A percentile compares a stretch with the other conserved stretches of the same genome.
phyloP scores from a whole-genome alignment of 305 asterid species.

The Rubia tinctorum region DNA sequence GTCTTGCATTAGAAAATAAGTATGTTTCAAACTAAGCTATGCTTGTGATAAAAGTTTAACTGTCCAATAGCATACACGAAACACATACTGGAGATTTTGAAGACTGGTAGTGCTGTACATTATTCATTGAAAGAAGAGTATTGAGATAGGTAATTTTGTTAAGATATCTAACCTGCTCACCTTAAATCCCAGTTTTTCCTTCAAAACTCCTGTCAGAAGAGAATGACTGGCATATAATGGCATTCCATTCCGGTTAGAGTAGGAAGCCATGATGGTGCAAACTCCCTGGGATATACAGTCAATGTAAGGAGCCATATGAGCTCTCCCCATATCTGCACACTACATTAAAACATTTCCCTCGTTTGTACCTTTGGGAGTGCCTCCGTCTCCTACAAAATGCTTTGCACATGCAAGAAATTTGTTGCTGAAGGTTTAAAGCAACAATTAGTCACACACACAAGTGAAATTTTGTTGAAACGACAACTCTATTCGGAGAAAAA shows the following conservation, averaged over 20 bases:
- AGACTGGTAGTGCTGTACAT: neutral
- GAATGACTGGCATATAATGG: slow-evolving; percentile 34
- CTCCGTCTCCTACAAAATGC: slow-evolving; percentile 61
- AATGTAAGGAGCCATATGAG: slow-evolving; percentile 43
- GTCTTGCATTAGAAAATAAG: neutral
- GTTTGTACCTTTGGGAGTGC: slow-evolving; percentile 39
- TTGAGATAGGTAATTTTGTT: neutral
- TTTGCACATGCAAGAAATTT: slow-evolving; percentile 51
- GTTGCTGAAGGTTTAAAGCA: slow-evolving; percentile 33
- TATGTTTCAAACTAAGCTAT: neutral
- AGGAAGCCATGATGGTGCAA: slow-evolving; percentile 51
- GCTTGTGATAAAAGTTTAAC: neutral
- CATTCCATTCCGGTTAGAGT: slow-evolving; percentile 47
- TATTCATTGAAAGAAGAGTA: neutral
- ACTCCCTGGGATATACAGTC: slow-evolving; percentile 49
- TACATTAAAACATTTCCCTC: slow-evolving; percentile 40
- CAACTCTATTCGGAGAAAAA: neutral
- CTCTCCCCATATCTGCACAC: slow-evolving; percentile 40
- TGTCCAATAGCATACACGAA: neutral
- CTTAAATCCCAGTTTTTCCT: slow-evolving; percentile 47
- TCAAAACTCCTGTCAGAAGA: slow-evolving; percentile 37
- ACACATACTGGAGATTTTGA: neutral
- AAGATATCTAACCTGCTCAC: slow-evolving; percentile 15
- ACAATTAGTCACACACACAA: slow-evolving; percentile 13
- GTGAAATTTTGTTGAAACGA: neutral